Evolutionary conservation across 176 grass and related monocot genomes (phyloP).

Genomic region (Tuctoria greenei): DNA sequence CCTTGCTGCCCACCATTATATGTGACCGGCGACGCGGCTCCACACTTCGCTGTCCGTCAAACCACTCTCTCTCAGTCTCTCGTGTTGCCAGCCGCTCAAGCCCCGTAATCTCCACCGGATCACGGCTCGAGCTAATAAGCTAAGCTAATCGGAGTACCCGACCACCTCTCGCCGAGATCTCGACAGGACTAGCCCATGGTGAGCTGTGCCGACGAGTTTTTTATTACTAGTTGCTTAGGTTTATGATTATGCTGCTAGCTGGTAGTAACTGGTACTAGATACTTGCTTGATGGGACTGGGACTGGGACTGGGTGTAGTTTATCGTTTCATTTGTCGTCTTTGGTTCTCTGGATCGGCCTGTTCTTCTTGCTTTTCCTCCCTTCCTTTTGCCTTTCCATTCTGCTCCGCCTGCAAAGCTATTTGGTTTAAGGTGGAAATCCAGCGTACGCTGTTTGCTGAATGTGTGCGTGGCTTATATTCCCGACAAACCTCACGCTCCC

Average conservation of each 20-base stretch:
- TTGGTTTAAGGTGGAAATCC: neutral
- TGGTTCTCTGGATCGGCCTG: slow-evolving; percentile 36
- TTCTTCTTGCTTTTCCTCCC: too few relatives aligned
- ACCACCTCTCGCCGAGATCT: slow-evolving; percentile 40
- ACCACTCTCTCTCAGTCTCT: neutral
- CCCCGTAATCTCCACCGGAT: slow-evolving; percentile 34
- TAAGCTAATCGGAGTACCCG: slow-evolving; percentile 14
- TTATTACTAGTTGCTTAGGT: slow-evolving; percentile 2
- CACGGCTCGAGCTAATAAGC: slow-evolving; percentile 13
- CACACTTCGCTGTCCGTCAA: slow-evolving; percentile 25
- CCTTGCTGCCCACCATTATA: slow-evolving; percentile 24
- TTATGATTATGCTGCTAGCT: slow-evolving; percentile 26
- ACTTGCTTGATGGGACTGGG: slow-evolving; percentile 26
- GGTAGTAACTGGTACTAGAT: slow-evolving; percentile 15
- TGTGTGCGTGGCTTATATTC: neutral
- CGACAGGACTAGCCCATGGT: slow-evolving; percentile 44
- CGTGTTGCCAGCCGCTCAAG: slow-evolving; percentile 44
- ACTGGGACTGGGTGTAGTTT: slow-evolving; percentile 39
- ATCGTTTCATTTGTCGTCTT: slow-evolving; percentile 19
- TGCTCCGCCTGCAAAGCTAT: neutral
- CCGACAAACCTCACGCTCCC: neutral
- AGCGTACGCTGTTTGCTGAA: slow-evolving; percentile 9
- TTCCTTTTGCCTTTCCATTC: neutral
- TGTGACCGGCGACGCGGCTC: slow-evolving; percentile 46
- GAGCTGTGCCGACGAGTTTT: slow-evolving; percentile 35